Percentiles rank a stretch among this genome's conserved stretches.
Evolutionary conservation across 306 rosid species (phyloP).

Genomic region (Parietaria judaica): DNA sequence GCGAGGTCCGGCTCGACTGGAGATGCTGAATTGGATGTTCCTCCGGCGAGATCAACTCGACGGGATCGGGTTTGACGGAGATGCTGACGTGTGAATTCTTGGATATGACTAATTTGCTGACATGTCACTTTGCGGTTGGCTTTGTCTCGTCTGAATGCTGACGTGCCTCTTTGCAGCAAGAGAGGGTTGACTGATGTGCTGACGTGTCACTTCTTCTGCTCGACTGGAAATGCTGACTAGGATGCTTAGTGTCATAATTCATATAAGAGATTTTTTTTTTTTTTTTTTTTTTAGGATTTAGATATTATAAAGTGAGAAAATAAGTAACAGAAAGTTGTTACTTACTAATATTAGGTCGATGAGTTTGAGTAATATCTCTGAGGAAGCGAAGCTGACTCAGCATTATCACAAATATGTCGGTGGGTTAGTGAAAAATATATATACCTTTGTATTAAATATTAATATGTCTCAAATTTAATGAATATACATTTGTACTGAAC

Average conservation of each 20-base stretch:
- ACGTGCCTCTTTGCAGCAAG: background rate
- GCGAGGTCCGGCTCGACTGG: slow-evolving; percentile 92
- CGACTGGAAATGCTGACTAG: too few relatives aligned
- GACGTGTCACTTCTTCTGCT: too few relatives aligned
- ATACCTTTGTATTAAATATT: too few relatives aligned
- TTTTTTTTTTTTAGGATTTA: background rate
- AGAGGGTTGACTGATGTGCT: background rate
- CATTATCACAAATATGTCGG: slow-evolving; percentile 1
- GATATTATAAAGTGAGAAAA: background rate
- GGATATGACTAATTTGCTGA: too few relatives aligned
- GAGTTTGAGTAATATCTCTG: slow-evolving; percentile 19
- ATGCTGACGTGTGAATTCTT: background rate
- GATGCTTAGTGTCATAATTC: background rate
- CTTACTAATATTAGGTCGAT: background rate
- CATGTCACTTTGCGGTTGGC: background rate
- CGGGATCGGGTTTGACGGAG: background rate
- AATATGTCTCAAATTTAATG: too few relatives aligned
- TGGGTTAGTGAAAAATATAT: background rate
- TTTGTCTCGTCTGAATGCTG: background rate
- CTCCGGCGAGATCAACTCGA: background rate
- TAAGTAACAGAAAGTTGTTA: background rate
- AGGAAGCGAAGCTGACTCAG: slow-evolving; percentile 83
- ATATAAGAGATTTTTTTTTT: background rate
- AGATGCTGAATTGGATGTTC: slow-evolving; percentile 41
- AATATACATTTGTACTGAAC: too few relatives aligned